Base-by-base conservation (phyloP, 2,329 filamentous ascomycete species). In the Fusarium bactridioides region DNA sequence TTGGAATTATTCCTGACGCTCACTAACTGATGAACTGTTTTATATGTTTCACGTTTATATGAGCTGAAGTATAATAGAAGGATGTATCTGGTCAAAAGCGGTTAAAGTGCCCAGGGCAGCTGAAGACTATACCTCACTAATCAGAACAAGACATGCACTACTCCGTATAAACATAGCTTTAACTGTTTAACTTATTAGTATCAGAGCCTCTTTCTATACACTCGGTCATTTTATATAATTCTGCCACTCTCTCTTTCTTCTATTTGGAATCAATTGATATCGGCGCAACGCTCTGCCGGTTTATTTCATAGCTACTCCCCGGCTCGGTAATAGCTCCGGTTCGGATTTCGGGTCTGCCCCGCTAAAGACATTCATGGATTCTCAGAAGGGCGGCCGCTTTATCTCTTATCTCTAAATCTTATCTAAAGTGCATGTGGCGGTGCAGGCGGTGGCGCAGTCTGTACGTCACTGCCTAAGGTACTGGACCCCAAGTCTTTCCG, bases 301-400 rank as follows among this genome's bases (percentile, higher is more conserved):
- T 31, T 31, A 29, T 45, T n/a, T 33, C 51, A 51, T 41, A 44
- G 47, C 64, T 67, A 40, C 38, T 18, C 58, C 70, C 71, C 70
- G 70, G 65, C 67, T 73, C 70, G 57, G 70, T 33, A 73, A 73
- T 61, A 70, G 45, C 54, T 61, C 69, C 71, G 45, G 35, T 11
- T 70, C 56, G 33, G 47, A 27, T n/a, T 55, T 21, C 54, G 27
- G 40, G 9, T 23, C 19, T 56, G 69, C 61, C 70, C 70, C 70
- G 58, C 70, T 63, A 35, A 25, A 25, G 9, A 57, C 15, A 6
- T 48, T 37, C 54, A 57, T 57, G 54, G 54, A 57, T 57, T 57
- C 40, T 50, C 54, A 27, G 33, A 45, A 3, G 40, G 37, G 54
- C 54, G 40, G 54, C 54, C 54, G 54, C 54, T 57, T 47, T 35